Percentiles rank a stretch among this genome's conserved stretches.
Evolutionary conservation across 148 eudicot species (phyloP).

Genomic region (Drosera capensis): DNA sequence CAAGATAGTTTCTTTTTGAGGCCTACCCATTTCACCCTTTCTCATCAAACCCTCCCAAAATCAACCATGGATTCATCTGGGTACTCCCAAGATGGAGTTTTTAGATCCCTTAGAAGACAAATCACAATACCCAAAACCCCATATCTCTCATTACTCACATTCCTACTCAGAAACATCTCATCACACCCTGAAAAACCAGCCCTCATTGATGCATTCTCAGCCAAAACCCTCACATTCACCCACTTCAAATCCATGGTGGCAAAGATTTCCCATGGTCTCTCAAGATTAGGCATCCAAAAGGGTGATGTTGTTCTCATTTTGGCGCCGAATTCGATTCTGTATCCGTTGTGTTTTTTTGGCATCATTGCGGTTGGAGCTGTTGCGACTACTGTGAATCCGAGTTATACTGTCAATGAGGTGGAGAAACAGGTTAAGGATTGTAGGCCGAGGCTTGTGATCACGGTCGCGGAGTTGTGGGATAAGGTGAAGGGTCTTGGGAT

Average conservation of each 20-base stretch:
- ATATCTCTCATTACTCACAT: slow-evolving; percentile 33
- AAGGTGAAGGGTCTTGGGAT: slow-evolving; percentile 32
- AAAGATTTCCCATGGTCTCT: slow-evolving; percentile 31
- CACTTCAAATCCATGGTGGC: slow-evolving; percentile 35
- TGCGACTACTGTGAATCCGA: slow-evolving; percentile 55
- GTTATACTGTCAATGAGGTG: slow-evolving; percentile 37
- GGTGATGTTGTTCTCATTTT: slow-evolving; percentile 46
- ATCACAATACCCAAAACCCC: slow-evolving; percentile 26
- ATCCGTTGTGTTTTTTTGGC: slow-evolving; percentile 34
- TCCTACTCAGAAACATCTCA: slow-evolving; percentile 41
- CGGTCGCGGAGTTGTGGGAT: slow-evolving; percentile 32
- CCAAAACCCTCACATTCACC: slow-evolving; percentile 27
- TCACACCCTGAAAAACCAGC: slow-evolving; percentile 43
- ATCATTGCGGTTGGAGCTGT: slow-evolving; percentile 42
- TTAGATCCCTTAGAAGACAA: slow-evolving; percentile 44
- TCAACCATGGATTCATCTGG: slow-evolving; percentile 59
- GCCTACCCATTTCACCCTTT: no score
- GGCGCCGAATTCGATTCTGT: slow-evolving; percentile 56
- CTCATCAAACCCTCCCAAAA: no score
- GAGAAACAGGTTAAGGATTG: slow-evolving; percentile 46
- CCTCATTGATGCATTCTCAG: slow-evolving; percentile 45
- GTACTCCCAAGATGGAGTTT: slow-evolving; percentile 50
- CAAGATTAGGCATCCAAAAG: slow-evolving; percentile 32
- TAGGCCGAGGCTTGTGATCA: slow-evolving; percentile 33
- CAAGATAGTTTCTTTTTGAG: no score